These are phyloP conservation scores for Claviceps sp. DNA, from an alignment of 2,329 filamentous ascomycete species.

Conservation along the genomic window DNA sequence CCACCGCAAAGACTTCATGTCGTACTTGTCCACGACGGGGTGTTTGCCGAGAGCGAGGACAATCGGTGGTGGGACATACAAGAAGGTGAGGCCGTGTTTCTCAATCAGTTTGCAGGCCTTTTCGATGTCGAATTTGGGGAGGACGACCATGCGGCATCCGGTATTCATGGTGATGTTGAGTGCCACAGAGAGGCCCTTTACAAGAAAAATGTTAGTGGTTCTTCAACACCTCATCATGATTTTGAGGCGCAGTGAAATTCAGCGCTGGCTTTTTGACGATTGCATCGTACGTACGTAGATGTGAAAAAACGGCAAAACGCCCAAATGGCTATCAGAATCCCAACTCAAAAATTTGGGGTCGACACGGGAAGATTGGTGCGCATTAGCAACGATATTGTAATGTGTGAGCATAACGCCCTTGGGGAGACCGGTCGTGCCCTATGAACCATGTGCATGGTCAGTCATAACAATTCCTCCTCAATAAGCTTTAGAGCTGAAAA, in stretches of 20 bases:
- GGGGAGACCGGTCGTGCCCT: conserved; percentile 76
- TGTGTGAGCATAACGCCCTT: conserved; percentile 88
- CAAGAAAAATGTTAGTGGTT: background rate
- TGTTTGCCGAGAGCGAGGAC: conserved; percentile 70
- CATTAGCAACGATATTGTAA: conserved; percentile 66
- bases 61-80: conserved; percentile 75
- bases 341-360: conserved; percentile 45
- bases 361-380: conserved; percentile 38
- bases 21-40: conserved; percentile 64
- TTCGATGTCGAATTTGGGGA: conserved; percentile 66
- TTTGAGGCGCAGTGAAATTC: no score
- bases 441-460: background rate
- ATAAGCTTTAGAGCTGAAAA: background rate
- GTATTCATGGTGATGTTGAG: conserved; percentile 29
- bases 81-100: conserved; percentile 59
- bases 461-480: no score
- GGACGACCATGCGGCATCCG: conserved; percentile 59
- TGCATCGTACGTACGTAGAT: conserved; percentile 52
- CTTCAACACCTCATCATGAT: background rate
- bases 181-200: conserved; percentile 19
- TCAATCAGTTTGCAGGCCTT: conserved; percentile 67
- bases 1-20: conserved; percentile 67
- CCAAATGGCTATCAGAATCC: conserved; percentile 58
- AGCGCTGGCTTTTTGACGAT: no score
- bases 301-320: conserved; percentile 80